A percentile compares a stretch with the other conserved stretches of the same genome.
Evolutionary conservation across 108 stramenopile genomes (phyloP).

Genomic region (Skeletonema grethae): DNA sequence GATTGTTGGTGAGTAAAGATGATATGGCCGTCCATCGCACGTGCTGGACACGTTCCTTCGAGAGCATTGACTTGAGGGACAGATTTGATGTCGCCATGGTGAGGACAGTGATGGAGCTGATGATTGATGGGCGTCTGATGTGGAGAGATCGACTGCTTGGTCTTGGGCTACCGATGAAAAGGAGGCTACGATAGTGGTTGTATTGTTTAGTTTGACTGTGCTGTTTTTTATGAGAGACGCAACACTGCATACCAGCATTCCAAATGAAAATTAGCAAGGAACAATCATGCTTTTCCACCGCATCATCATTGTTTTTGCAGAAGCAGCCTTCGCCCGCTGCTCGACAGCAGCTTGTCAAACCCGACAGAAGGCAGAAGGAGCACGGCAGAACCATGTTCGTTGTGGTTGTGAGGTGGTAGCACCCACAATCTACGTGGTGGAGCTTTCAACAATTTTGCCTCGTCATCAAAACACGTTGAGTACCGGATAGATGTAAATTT

Average conservation of each 20-base stretch:
- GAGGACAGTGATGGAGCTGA: not conserved
- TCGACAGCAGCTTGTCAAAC: not conserved
- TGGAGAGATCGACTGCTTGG: not conserved
- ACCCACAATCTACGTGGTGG: not conserved
- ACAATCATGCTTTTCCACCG: not conserved
- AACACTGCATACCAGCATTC: no score
- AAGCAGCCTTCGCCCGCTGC: not conserved
- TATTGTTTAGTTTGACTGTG: no score
- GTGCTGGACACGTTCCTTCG: constrained; percentile 4
- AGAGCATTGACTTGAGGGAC: constrained; percentile 3
- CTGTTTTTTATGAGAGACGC: no score
- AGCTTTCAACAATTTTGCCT: not conserved
- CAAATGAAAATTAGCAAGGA: no score
- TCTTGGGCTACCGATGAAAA: not conserved
- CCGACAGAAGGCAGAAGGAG: not conserved
- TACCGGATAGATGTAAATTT: no score
- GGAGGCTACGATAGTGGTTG: no score
- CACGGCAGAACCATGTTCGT: not conserved
- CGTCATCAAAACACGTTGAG: not conserved
- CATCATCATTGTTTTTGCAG: not conserved
- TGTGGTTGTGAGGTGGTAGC: not conserved
- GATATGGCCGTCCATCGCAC: constrained; percentile 1
- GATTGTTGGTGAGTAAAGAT: not conserved
- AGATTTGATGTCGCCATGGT: constrained; percentile 4
- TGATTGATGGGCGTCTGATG: not conserved